Evolutionary conservation across 306 rosid species (phyloP).

Genomic region (Pachyrhizus erosus): DNA sequence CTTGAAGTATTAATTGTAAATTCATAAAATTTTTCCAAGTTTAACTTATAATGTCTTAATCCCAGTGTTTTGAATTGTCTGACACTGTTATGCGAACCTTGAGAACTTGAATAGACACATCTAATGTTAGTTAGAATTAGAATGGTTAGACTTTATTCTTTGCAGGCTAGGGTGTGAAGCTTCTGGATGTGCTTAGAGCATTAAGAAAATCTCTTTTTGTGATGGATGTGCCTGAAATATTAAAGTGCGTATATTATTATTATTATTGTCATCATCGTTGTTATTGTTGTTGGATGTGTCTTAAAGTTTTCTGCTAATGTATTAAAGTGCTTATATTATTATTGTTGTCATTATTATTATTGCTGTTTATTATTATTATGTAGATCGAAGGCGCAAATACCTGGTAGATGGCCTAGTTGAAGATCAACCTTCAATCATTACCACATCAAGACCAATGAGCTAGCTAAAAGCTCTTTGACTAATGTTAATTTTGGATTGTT

Average conservation of each 20-base stretch:
- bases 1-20: neutral
- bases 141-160: neutral
- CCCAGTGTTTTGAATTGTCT: conserved; percentile 3
- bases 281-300: neutral
- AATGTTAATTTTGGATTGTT: neutral
- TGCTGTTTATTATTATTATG: neutral
- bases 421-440: neutral
- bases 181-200: conserved; percentile 1
- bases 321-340: too few species aligned
- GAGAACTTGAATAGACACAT: neutral
- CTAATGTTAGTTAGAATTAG: neutral
- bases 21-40: neutral
- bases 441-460: neutral
- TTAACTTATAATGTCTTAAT: neutral
- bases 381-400: neutral
- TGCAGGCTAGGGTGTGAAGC: neutral
- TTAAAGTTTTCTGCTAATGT: too few species aligned
- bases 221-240: conserved; percentile 9
- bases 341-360: too few species aligned
- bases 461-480: neutral
- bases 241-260: neutral
- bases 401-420: neutral
- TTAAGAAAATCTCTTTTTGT: conserved; percentile 12
- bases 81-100: neutral
- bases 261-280: neutral